These are phyloP conservation scores for Rhynchosporium graminicola DNA, from an alignment of 2,329 filamentous ascomycete species.

Conservation along the genomic window DNA sequence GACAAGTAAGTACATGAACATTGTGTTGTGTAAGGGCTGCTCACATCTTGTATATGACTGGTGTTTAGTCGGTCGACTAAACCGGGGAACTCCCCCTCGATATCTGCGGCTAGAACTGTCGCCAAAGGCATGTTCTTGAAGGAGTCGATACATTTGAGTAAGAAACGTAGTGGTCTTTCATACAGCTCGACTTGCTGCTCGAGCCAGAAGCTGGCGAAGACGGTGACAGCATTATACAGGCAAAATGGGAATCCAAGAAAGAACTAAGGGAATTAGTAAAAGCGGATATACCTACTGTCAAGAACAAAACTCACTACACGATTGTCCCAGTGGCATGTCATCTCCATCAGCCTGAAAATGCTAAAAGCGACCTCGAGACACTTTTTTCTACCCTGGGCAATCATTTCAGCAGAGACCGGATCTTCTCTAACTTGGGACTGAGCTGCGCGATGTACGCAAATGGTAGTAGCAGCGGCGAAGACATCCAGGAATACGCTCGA, in stretches of 20 bases:
- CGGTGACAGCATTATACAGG: slow-evolving; percentile 12
- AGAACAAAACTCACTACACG: slow-evolving; percentile 12
- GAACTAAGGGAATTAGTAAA: background rate
- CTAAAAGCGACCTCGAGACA: slow-evolving; percentile 19
- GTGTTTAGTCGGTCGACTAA: slow-evolving; percentile 6
- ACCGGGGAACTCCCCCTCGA: slow-evolving; percentile 17
- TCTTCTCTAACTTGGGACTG: slow-evolving; percentile 6
- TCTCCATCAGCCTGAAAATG: slow-evolving; percentile 18
- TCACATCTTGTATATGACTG: background rate
- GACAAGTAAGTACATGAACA: background rate
- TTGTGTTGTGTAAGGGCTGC: background rate
- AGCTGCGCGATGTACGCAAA: slow-evolving; percentile 20
- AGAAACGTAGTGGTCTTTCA: slow-evolving; percentile 13
- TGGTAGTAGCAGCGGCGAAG: slow-evolving; percentile 15
- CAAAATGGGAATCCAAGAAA: slow-evolving; percentile 15
- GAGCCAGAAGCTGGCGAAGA: slow-evolving; percentile 17
- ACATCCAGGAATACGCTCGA: slow-evolving; percentile 16
- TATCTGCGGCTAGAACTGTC: slow-evolving; percentile 16
- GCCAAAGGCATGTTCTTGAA: slow-evolving; percentile 17
- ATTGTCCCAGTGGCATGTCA: slow-evolving; percentile 18
- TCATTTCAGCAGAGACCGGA: slow-evolving; percentile 7
- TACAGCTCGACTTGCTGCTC: slow-evolving; percentile 5
- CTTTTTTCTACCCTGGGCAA: slow-evolving; percentile 14
- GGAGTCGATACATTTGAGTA: slow-evolving; percentile 13
- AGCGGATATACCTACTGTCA: background rate